Conservation (phyloP, 352 stramenopile genomes). For the Phytophthora parvispora region DNA sequence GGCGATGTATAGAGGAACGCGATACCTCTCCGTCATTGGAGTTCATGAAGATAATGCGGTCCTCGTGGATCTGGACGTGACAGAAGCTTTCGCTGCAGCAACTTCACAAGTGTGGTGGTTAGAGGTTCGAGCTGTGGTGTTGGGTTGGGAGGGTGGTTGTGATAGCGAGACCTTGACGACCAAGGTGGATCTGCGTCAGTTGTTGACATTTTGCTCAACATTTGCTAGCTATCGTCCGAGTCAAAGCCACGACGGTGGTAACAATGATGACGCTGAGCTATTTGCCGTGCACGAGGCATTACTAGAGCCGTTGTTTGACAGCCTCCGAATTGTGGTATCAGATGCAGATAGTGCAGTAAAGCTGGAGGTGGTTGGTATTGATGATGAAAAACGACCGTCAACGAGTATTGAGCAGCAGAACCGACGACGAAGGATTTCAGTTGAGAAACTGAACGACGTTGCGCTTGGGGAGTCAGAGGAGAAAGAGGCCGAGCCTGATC, state of each 20-base stretch:
- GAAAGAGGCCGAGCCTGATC: neutral
- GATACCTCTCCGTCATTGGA: slow-evolving; percentile 28
- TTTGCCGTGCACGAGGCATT: slow-evolving; percentile 69
- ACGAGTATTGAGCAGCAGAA: slow-evolving; percentile 2
- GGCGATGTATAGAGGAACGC: slow-evolving; percentile 63
- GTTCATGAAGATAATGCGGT: neutral
- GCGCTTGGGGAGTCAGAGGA: neutral
- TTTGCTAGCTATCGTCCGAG: slow-evolving; percentile 70
- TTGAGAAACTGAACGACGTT: slow-evolving; percentile 8
- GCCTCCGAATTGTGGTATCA: slow-evolving; percentile 17
- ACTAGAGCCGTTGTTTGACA: slow-evolving; percentile 53
- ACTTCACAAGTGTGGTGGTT: slow-evolving; percentile 76
- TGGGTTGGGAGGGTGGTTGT: slow-evolving; percentile 6
- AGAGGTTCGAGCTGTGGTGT: slow-evolving; percentile 51
- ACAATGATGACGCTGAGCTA: slow-evolving; percentile 34
- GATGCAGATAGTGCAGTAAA: neutral
- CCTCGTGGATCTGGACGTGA: slow-evolving; percentile 55
- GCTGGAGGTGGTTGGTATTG: slow-evolving; percentile 20
- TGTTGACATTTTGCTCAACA: slow-evolving; percentile 42
- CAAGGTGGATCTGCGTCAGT: slow-evolving; percentile 49
- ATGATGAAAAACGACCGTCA: slow-evolving; percentile 8
- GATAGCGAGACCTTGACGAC: slow-evolving; percentile 13
- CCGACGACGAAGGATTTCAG: slow-evolving; percentile 3
- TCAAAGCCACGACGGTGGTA: slow-evolving; percentile 30
- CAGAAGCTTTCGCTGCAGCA: slow-evolving; percentile 59